A percentile compares a stretch with the other conserved stretches of the same genome.
phyloP scores from a whole-genome alignment of 2,329 filamentous ascomycete genomes.

The Xylariaceae sp. region DNA sequence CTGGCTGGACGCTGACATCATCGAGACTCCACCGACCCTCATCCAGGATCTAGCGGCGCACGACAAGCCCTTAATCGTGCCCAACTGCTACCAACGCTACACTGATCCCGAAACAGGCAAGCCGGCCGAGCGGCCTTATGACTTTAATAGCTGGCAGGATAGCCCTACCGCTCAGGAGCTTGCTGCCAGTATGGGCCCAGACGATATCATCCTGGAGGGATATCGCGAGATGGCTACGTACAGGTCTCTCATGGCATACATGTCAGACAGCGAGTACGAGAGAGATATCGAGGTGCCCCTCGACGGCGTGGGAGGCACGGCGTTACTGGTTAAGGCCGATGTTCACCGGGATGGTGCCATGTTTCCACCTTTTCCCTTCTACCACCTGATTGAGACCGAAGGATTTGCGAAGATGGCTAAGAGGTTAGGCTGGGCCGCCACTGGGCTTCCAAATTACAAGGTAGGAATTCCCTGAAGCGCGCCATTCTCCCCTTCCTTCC shows the following conservation, averaged over 20 bases:
- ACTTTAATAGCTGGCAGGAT: conserved; percentile 98
- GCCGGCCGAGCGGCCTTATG: conserved; percentile 76
- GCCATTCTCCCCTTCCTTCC: conserved; percentile 2
- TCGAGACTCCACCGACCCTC: conserved; percentile 77
- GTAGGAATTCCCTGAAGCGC: conserved; percentile 44
- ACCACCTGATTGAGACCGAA: conserved; percentile 95
- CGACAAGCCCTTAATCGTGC: conserved; percentile 85
- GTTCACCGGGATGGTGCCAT: conserved; percentile 97
- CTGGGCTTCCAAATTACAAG: conserved; percentile 94
- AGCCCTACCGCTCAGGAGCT: conserved; percentile 72
- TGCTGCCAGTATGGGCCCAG: conserved; percentile 73
- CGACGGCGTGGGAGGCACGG: conserved; percentile 91
- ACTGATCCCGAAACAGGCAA: conserved; percentile 63
- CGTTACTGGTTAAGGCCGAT: conserved; percentile 89
- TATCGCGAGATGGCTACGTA: conserved; percentile 93
- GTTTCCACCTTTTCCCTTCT: conserved; percentile 96
- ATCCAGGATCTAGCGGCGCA: conserved; percentile 89
- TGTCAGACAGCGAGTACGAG: conserved; percentile 56
- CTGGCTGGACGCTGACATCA: conserved; percentile 88
- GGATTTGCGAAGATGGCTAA: conserved; percentile 97
- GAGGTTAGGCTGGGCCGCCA: conserved; percentile 77
- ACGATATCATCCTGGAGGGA: conserved; percentile 90
- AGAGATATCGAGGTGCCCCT: conserved; percentile 62
- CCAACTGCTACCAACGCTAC: conserved; percentile 92
- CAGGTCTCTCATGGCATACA: conserved; percentile 82